phyloP scores from a whole-genome alignment of 805 yeast genomes.

The Scheffersomyces lignosus region DNA sequence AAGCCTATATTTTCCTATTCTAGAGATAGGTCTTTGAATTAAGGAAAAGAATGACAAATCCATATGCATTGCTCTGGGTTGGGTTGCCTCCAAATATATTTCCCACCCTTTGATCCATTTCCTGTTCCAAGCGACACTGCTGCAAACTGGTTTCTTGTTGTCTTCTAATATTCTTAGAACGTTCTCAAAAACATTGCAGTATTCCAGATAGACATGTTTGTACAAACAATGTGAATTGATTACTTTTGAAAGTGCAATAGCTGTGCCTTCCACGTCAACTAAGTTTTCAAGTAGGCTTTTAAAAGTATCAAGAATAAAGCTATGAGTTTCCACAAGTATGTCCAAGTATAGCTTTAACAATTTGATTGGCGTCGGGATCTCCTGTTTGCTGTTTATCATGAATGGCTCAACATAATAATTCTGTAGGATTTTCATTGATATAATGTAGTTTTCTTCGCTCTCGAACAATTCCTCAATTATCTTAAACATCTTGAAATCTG shows the following conservation, averaged over 20 bases:
- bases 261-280: conserved; percentile 23
- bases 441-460: conserved; percentile 50
- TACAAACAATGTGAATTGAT: conserved; percentile 20
- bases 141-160: conserved; percentile 13
- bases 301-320: conserved; percentile 11
- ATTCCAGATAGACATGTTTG: conserved; percentile 31
- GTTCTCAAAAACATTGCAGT: conserved; percentile 30
- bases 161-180: conserved; percentile 32
- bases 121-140: conserved; percentile 3
- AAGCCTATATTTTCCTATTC: conserved; percentile 51
- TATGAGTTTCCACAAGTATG: background rate
- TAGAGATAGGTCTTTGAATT: conserved; percentile 52
- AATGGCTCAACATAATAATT: conserved; percentile 45
- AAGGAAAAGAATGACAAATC: conserved; percentile 57
- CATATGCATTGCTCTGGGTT: conserved; percentile 29
- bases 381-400: conserved; percentile 22
- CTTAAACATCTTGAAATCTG: conserved; percentile 19
- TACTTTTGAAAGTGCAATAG: conserved; percentile 11
- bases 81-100: conserved; percentile 41
- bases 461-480: conserved; percentile 47
- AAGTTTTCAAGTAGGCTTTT: conserved; percentile 21
- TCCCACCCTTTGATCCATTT: conserved; percentile 33
- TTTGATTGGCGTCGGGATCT: conserved; percentile 28
- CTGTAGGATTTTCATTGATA: conserved; percentile 42
- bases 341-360: conserved; percentile 1